Base-by-base conservation (phyloP, 345 rosid species). In the Trapa incisa region DNA sequence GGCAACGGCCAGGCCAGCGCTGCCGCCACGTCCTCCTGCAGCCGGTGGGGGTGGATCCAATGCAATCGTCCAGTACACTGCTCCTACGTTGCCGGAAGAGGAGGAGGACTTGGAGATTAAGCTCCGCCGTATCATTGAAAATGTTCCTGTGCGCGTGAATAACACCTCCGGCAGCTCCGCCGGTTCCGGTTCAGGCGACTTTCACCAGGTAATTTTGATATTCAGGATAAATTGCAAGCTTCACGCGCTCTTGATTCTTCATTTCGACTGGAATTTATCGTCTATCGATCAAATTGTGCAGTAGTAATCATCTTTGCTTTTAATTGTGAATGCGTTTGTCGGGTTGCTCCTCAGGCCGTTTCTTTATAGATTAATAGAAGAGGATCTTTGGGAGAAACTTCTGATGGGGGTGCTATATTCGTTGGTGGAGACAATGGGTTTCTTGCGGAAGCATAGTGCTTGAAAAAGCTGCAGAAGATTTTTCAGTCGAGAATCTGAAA, bases 151-250 rank as follows among this genome's bases (percentile, higher is more conserved):
- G 58, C 87, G 97, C 22, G 97, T 94, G 70, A 89, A 86, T 47
- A 94, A 94, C 68, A 89, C 99, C 47, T 94, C 99, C 0, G 97
- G 97, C 17, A 94, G 99, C 78, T 94, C 97, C 9, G 99, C 97
- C 5, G 96, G 99, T 77, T 87, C 96, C 32, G 97, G 96, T 61
- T 94, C 96, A 64, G 93, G 96, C 11, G 99, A 91, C 75, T 94
- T 94, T 63, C 99, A 94, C 67, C 99, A 91, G 96, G 99, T 89
- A 74, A 58, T 3, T 4, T 41, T 41, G 4, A 41, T 41, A 41
- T 3, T 3, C 4, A 41, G 4, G 60, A 22, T 54, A 22, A 22
- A n/a, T n/a, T n/a, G 33, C 60, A n/a, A n/a, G 32, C 60, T 17
- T n/a, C 22, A 9, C 6, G 33, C 3, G 60, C 6, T 50, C 22